phyloP scores from a whole-genome alignment of 441 rosid species.

The Biscutella laevigata region DNA sequence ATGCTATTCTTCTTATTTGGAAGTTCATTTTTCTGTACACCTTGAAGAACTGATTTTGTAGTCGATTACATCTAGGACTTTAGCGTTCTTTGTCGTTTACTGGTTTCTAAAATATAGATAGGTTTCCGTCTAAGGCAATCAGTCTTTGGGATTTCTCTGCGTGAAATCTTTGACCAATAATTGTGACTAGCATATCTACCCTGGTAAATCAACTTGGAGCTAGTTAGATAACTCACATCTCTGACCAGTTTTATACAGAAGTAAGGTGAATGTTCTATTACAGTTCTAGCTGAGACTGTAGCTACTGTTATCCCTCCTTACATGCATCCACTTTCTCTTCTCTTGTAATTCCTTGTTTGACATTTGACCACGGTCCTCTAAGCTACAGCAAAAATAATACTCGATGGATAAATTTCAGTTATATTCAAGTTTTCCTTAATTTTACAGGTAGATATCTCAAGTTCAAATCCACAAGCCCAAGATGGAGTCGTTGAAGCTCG shows the following conservation, averaged over 20 bases:
- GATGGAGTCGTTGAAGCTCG: slow-evolving; percentile 31
- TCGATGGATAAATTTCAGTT: neutral
- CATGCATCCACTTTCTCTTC: neutral
- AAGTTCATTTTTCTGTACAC: slow-evolving; percentile 8
- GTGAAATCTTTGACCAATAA: slow-evolving; percentile 1
- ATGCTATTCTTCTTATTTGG: slow-evolving; percentile 5
- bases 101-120: slow-evolving; percentile 6
- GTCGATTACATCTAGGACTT: slow-evolving; percentile 7
- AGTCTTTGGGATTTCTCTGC: slow-evolving; percentile 9
- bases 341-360: slow-evolving; percentile 5
- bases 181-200: neutral
- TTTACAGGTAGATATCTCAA: slow-evolving; percentile 42
- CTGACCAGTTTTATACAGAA: slow-evolving; percentile 1
- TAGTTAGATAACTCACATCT: neutral
- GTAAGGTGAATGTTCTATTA: neutral
- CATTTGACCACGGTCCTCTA: slow-evolving; percentile 1
- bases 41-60: neutral
- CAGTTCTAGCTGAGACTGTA: slow-evolving; percentile 2
- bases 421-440: slow-evolving; percentile 13
- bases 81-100: neutral
- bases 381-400: neutral
- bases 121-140: slow-evolving; percentile 3
- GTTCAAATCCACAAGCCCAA: slow-evolving; percentile 35
- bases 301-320: slow-evolving; percentile 4
- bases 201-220: neutral